Evolutionary conservation across 768 basidiomycete species (phyloP), one percentile per base, ranked within the genome.

Genomic region (Mycena amicta): DNA sequence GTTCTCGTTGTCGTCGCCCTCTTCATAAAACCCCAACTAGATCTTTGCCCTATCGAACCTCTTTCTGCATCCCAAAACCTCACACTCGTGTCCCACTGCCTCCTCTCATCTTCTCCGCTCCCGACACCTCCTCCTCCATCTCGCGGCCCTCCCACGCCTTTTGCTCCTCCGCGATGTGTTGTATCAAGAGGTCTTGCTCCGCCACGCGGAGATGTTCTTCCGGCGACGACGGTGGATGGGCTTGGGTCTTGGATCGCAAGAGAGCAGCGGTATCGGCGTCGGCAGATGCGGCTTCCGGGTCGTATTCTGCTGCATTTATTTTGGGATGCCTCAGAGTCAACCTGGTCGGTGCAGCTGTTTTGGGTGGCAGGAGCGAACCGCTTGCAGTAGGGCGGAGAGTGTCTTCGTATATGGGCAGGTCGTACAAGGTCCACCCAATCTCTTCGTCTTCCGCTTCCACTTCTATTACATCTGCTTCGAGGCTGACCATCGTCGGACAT

Each of bases 391-490:
- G 12, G 15, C 1, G 3, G 23, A 59, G n/a, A 3, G 43, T 23
- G 55, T 63, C 62, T 27, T 63, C 62, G 58, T 50, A 63, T 12
- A 29, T 6, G 5, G 58, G 62, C 5, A 52, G 55, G 25, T 60
- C 47, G 55, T 60, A 63, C 2, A 86, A 78, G 5, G 69, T 66
- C 61, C 86, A 69, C 31, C 75, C 76, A 55, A 78, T 69, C 55
- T 88, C 70, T 8, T 23, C 13, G 40, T 29, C 22, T 28, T 53
- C 57, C 8, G 29, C 56, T 16, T n/a, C n/a, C 0, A 29, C 3
- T 46, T 39, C 33, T 18, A n/a, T n/a, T n/a, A n/a, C n/a, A n/a
- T n/a, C n/a, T n/a, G 20, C 43, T 12, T n/a, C n/a, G n/a, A 5
- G 29, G 27, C 5, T 22, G 6, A 30, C 53, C 16, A n/a, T 26